Evolutionary conservation across 768 basidiomycete genomes (phyloP).

Genomic region (Amanita thiersii): DNA sequence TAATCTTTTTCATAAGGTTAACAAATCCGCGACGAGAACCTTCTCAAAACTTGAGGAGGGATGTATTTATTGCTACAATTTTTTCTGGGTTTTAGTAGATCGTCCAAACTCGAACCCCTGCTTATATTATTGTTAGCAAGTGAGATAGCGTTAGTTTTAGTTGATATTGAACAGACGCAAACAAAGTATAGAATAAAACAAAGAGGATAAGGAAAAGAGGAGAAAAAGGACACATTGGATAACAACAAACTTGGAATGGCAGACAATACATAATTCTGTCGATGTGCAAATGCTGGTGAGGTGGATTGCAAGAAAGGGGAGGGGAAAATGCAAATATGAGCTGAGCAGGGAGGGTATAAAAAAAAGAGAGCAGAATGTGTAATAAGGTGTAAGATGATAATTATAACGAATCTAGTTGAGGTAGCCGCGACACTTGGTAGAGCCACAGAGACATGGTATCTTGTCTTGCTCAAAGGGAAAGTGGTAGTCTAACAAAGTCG

Average conservation of each 20-base stretch:
- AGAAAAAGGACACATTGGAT: not conserved
- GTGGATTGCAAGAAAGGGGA: constrained; percentile 2
- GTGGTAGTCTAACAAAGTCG: constrained; percentile 71
- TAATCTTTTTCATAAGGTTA: too few relatives aligned
- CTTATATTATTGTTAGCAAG: constrained; percentile 3
- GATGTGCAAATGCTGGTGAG: constrained; percentile 4
- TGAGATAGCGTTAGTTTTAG: constrained; percentile 1
- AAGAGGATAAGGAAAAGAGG: not conserved
- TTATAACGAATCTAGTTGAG: constrained; percentile 69
- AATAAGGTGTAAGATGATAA: constrained; percentile 14
- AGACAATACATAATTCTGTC: constrained; percentile 8
- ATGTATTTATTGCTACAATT: constrained; percentile 7
- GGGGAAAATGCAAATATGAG: not conserved
- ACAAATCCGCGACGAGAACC: too few relatives aligned
- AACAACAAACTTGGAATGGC: constrained; percentile 4
- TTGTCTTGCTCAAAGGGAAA: constrained; percentile 99
- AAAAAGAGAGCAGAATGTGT: not conserved
- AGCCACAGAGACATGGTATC: constrained; percentile 88
- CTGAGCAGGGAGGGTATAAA: constrained; percentile 8
- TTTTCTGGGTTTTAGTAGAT: constrained; percentile 4
- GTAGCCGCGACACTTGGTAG: constrained; percentile 86
- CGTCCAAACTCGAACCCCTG: constrained; percentile 8
- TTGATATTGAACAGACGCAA: constrained; percentile 7
- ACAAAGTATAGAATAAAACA: not conserved
- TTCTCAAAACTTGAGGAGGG: not conserved